These are phyloP conservation scores for Cenococcum geophilum DNA, from an alignment of 495 filamentous ascomycete species.

Conservation along the genomic window DNA sequence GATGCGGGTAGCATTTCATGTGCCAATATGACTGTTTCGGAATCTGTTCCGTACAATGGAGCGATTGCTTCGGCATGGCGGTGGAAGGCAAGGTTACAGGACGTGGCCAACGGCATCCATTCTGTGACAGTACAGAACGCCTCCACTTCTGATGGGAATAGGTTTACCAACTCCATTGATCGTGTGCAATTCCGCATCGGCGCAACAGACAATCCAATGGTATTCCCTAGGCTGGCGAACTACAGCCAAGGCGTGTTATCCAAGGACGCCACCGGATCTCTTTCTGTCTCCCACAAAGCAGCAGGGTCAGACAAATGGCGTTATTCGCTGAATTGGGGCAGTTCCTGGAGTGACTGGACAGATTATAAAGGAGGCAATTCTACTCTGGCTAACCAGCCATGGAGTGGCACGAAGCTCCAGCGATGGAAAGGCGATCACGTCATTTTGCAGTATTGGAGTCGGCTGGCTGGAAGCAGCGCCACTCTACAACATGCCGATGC, in stretches of 20 bases:
- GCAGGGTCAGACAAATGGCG: conserved; percentile 59
- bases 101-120: conserved; percentile 62
- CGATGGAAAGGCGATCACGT: conserved; percentile 61
- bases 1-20: conserved; percentile 45
- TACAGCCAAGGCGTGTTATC: conserved; percentile 51
- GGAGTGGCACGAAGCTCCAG: conserved; percentile 58
- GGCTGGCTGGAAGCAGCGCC: conserved; percentile 57
- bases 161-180: conserved; percentile 48
- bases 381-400: conserved; percentile 45
- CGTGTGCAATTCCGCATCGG: conserved; percentile 54
- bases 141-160: conserved; percentile 35
- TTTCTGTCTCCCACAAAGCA: conserved; percentile 55
- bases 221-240: conserved; percentile 53
- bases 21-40: conserved; percentile 26
- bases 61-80: conserved; percentile 51
- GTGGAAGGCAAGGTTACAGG: conserved; percentile 48
- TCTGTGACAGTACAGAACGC: conserved; percentile 55
- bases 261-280: conserved; percentile 34
- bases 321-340: conserved; percentile 58
- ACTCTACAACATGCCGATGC: conserved; percentile 60
- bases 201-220: conserved; percentile 52
- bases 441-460: conserved; percentile 62
- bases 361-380: conserved; percentile 47
- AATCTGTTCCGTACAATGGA: conserved; percentile 36
- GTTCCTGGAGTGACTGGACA: conserved; percentile 54